Base-by-base conservation (phyloP, 345 rosid species). In the Eucalyptus victrix region DNA sequence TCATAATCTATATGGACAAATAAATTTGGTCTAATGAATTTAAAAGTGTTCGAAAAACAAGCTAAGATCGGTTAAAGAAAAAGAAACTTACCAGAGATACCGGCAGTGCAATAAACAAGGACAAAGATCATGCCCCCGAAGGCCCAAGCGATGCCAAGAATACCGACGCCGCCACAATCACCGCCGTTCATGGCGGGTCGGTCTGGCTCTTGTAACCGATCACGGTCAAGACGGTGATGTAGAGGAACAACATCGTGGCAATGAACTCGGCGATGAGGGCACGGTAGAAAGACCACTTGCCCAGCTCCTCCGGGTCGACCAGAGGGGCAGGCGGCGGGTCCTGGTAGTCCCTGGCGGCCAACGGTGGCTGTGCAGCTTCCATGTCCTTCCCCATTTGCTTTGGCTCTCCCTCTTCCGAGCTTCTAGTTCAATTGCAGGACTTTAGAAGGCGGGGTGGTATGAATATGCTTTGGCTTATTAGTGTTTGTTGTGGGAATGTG, bases 71-170 rank as follows among this genome's bases (percentile, higher is more conserved):
- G 1, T 53, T 17, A 53, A 88, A 67, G 15, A 37, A 28, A 10
- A 3, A 26, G 51, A 49, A 50, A 90, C 94, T 81, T 37, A 97
- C 99, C 98, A 54, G 98, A 97, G 90, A 96, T 94, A 89, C 98
- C 99, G 12, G 98, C 98, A 11, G 98, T 96, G 94, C 98, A 97
- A 94, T 97, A 97, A 90, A 97, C 98, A 67, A 97, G 99, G 85
- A 97, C 92, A 86, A 97, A 97, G 90, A 97, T 97, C 98, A 97
- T 97, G 94, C 99, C 99, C 88, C 99, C 99, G 6, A 97, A 96
- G 86, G 99, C 97, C 99, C 98, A 96, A 53, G 99, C 98, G 49
- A 97, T 97, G 40, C 99, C 99, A 24, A 97, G 96, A 88, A 95
- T 92, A 14, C 99, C 99, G 8, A 97, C 99, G 13, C 99, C 97